phyloP scores from a whole-genome alignment of 1,284 basidiomycete species.

The Cryptococcus sp. region DNA sequence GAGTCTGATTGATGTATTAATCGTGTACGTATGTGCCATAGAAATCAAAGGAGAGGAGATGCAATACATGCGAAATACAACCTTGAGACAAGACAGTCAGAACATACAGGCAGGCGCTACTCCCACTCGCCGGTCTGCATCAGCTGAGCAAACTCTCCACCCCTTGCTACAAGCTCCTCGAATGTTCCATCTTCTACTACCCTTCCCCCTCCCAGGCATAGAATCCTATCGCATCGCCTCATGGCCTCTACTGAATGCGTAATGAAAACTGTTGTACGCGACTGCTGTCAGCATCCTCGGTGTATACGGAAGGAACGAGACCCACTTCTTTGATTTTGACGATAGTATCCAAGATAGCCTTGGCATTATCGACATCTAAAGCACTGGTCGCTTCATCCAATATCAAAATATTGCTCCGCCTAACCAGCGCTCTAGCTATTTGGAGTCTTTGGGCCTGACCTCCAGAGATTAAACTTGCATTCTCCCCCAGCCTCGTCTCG shows the following conservation, averaged over 20 bases:
- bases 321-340: constrained; percentile 56
- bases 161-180: constrained; percentile 62
- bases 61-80: neutral
- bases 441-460: constrained; percentile 91
- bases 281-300: constrained; percentile 14
- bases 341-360: constrained; percentile 73
- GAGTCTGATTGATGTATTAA: no score
- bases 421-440: constrained; percentile 83
- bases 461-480: constrained; percentile 80
- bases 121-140: constrained; percentile 84
- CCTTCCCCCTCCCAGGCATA: constrained; percentile 72
- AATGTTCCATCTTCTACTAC: constrained; percentile 77
- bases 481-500: constrained; percentile 81
- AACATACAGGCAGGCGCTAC: constrained; percentile 19
- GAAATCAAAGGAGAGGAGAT: neutral
- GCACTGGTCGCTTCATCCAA: constrained; percentile 93
- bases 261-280: constrained; percentile 80
- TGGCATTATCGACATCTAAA: constrained; percentile 76
- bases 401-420: constrained; percentile 68
- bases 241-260: constrained; percentile 91
- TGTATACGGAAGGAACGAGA: constrained; percentile 2
- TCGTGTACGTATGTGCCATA: no score
- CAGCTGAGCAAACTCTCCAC: constrained; percentile 74
- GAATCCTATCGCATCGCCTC: constrained; percentile 82
- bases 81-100: neutral